Percentiles rank a stretch among this genome's conserved stretches.
Conservation (phyloP, 768 basidiomycete species). For the Cystobasidium onofrii region DNA sequence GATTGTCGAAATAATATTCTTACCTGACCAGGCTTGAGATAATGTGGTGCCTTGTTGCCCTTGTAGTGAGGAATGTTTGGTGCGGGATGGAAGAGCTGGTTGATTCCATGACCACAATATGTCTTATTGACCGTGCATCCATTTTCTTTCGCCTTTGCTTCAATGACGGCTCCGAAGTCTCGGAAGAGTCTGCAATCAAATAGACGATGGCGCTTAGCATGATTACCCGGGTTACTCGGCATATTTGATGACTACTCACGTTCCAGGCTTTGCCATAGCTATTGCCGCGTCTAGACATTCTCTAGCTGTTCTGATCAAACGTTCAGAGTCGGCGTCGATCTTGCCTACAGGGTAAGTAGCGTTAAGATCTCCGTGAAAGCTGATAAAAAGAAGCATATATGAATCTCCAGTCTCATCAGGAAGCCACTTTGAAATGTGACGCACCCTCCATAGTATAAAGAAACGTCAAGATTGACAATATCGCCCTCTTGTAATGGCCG, state of each 20-base stretch:
- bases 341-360: slow-evolving; percentile 64
- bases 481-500: slow-evolving; percentile 79
- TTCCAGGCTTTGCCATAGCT: slow-evolving; percentile 84
- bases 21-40: slow-evolving; percentile 35
- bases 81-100: slow-evolving; percentile 40
- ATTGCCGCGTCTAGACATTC: slow-evolving; percentile 82
- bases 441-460: slow-evolving; percentile 64
- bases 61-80: slow-evolving; percentile 42
- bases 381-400: too few relatives aligned
- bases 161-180: slow-evolving; percentile 78
- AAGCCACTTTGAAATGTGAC: too few relatives aligned
- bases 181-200: slow-evolving; percentile 64
- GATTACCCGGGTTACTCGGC: slow-evolving; percentile 65
- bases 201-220: too few relatives aligned
- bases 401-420: too few relatives aligned
- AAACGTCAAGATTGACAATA: slow-evolving; percentile 87
- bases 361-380: slow-evolving; percentile 70
- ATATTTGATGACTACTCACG: slow-evolving; percentile 42
- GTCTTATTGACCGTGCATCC: slow-evolving; percentile 81
- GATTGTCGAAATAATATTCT: background rate
- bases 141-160: slow-evolving; percentile 70
- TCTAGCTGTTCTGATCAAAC: slow-evolving; percentile 72
- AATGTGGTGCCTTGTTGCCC: slow-evolving; percentile 36
- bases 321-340: slow-evolving; percentile 49
- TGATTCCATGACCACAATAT: slow-evolving; percentile 42